Evolutionary conservation across 352 stramenopile species (phyloP).

Genomic region (Phytopythium delawarense): DNA sequence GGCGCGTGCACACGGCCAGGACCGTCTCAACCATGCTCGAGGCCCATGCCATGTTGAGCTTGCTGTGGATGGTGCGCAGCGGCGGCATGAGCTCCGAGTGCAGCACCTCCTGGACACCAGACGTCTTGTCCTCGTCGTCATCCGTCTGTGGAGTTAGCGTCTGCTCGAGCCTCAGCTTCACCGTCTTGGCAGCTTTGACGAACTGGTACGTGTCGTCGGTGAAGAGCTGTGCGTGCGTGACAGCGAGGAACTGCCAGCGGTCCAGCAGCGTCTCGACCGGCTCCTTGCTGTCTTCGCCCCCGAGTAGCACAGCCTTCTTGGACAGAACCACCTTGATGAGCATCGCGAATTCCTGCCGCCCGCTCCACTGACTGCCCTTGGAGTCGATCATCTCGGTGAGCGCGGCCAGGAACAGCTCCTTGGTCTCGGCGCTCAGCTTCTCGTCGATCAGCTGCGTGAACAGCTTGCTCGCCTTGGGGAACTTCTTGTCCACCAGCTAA

Average conservation of each 20-base stretch:
- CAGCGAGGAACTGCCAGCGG: slow-evolving; percentile 47
- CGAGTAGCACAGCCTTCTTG: slow-evolving; percentile 29
- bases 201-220: slow-evolving; percentile 84
- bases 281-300: slow-evolving; percentile 4
- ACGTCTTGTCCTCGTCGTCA: background rate
- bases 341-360: slow-evolving; percentile 46
- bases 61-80: slow-evolving; percentile 54
- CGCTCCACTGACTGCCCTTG: slow-evolving; percentile 40
- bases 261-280: slow-evolving; percentile 20
- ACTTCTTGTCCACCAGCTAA: slow-evolving; percentile 73
- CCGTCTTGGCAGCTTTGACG: slow-evolving; percentile 56
- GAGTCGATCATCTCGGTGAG: slow-evolving; percentile 38
- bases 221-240: slow-evolving; percentile 66
- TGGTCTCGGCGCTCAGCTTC: slow-evolving; percentile 31
- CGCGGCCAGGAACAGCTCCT: slow-evolving; percentile 39
- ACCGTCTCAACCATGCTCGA: slow-evolving; percentile 58
- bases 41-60: slow-evolving; percentile 49
- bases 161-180: slow-evolving; percentile 46
- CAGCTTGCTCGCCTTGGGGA: slow-evolving; percentile 55
- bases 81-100: slow-evolving; percentile 51
- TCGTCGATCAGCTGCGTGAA: slow-evolving; percentile 46
- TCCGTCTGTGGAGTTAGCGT: slow-evolving; percentile 4
- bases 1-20: slow-evolving; percentile 42
- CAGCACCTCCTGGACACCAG: slow-evolving; percentile 10
- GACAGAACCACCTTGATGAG: slow-evolving; percentile 37